Conservation (phyloP, 306 rosid genomes). For the Ormosia semicastrata region DNA sequence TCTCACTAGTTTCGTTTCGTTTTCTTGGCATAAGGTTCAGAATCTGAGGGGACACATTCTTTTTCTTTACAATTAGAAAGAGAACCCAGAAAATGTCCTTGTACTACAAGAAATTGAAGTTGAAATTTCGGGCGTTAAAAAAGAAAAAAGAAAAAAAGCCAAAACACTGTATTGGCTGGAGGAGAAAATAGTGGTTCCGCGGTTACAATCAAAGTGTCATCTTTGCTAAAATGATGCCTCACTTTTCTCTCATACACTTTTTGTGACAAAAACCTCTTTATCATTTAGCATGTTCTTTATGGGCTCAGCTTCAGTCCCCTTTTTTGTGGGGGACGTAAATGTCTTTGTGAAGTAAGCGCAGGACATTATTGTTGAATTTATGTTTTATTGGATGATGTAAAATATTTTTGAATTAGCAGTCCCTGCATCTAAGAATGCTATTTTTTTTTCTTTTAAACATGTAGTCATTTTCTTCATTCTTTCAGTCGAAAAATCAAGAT, state of each 20-base stretch:
- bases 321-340: background rate
- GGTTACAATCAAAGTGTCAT: conserved; percentile 9
- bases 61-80: background rate
- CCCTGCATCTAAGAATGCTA: background rate
- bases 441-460: background rate
- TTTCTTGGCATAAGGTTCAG: too few species aligned
- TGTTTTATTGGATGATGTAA: too few species aligned
- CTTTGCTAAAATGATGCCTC: conserved; percentile 5
- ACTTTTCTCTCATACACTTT: background rate
- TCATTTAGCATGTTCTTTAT: background rate
- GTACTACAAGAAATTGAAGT: background rate
- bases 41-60: background rate
- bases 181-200: background rate
- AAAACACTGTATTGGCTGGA: background rate
- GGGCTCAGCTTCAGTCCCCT: background rate
- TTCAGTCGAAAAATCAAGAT: background rate
- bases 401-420: background rate
- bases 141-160: background rate
- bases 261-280: background rate
- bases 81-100: background rate
- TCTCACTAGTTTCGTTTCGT: background rate
- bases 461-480: background rate
- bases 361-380: background rate
- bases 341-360: background rate
- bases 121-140: background rate